These are phyloP conservation scores for Phyllosticta capitalensis DNA, from an alignment of 2,329 filamentous ascomycete species.

Conservation along the genomic window DNA sequence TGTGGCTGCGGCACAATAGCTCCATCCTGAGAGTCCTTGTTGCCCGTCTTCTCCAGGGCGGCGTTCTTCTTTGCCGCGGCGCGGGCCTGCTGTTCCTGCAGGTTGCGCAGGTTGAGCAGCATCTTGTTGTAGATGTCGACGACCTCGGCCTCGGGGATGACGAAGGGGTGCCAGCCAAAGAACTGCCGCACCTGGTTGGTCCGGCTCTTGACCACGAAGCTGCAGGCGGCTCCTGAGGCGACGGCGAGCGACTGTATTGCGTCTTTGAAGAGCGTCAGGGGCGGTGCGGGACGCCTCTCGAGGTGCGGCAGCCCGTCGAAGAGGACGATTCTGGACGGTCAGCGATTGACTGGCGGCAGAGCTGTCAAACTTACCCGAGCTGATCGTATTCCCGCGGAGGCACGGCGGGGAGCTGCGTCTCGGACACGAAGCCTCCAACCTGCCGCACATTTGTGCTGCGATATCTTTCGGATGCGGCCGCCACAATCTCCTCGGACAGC, in stretches of 20 bases:
- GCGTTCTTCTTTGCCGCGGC: slow-evolving; percentile 15
- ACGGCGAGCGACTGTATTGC: background rate
- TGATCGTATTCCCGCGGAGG: background rate
- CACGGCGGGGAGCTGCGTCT: background rate
- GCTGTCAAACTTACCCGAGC: background rate
- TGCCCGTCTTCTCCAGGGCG: background rate
- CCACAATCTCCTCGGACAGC: background rate
- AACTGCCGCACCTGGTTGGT: background rate
- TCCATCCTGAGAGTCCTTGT: background rate
- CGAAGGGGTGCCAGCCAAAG: background rate
- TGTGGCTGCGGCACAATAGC: background rate
- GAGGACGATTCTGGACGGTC: background rate
- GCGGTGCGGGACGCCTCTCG: background rate
- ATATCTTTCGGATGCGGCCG: background rate
- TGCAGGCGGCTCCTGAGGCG: background rate
- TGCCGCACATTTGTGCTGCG: background rate
- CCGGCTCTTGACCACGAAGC: background rate
- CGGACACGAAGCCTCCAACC: background rate
- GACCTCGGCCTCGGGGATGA: background rate
- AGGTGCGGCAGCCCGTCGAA: background rate
- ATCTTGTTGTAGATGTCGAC: background rate
- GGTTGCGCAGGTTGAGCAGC: background rate
- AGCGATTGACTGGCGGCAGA: background rate
- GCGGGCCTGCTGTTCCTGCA: background rate
- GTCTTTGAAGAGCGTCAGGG: background rate